phyloP scores from a whole-genome alignment of 106 monocot genomes.

The Agapanthus africanus region DNA sequence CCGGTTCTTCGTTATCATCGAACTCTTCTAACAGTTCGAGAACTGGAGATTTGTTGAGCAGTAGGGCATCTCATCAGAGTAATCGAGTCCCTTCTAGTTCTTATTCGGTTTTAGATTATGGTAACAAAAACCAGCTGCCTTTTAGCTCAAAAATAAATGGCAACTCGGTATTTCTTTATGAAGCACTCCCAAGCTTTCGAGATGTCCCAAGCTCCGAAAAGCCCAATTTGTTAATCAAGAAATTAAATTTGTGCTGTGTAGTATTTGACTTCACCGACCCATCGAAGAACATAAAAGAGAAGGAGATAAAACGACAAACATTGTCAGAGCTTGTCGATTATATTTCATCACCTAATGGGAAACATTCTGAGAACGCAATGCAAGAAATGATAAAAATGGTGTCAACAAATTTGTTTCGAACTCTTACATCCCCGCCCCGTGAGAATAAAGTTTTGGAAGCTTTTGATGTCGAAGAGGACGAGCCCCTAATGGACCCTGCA shows the following conservation, averaged over 20 bases:
- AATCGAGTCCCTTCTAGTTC: not conserved
- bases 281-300: constrained; percentile 33
- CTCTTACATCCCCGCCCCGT: constrained; percentile 19
- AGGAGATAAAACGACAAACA: constrained; percentile 37
- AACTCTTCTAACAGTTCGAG: no score
- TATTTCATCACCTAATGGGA: constrained; percentile 32
- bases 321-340: constrained; percentile 45
- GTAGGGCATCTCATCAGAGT: not conserved
- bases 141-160: not conserved
- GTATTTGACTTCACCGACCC: constrained; percentile 38
- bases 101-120: not conserved
- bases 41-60: not conserved
- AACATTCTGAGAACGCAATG: constrained; percentile 29
- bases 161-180: constrained; percentile 3
- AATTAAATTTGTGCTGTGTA: constrained; percentile 32
- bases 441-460: constrained; percentile 33
- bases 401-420: constrained; percentile 32
- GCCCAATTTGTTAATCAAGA: constrained; percentile 30
- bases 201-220: constrained; percentile 38
- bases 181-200: constrained; percentile 35
- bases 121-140: not conserved
- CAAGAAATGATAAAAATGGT: constrained; percentile 38
- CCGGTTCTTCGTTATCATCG: no score
- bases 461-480: constrained; percentile 46
- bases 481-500: constrained; percentile 41